Conservation (phyloP, 371 early-diverging fungal genomes). For the Mortierella sp. region DNA sequence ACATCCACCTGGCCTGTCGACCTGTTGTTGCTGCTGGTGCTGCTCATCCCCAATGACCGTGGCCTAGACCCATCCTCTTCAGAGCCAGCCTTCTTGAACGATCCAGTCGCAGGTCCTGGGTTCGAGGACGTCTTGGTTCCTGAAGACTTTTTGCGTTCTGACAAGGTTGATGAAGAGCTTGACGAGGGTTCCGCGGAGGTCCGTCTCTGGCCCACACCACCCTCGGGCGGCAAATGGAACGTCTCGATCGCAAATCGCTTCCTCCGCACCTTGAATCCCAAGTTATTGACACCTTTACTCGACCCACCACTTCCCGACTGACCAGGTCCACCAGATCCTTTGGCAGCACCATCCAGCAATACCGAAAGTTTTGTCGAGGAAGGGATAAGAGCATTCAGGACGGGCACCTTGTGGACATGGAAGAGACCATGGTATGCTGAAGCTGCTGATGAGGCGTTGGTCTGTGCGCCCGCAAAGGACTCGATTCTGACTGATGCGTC, state of each 20-base stretch:
- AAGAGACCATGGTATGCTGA: conserved; percentile 92
- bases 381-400: conserved; percentile 83
- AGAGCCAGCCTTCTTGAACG: conserved; percentile 2
- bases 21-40: neutral
- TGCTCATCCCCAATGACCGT: conserved; percentile 14
- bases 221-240: conserved; percentile 94
- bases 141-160: conserved; percentile 34
- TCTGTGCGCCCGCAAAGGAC: conserved; percentile 87
- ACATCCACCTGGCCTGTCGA: conserved; percentile 31
- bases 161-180: conserved; percentile 24
- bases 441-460: conserved; percentile 63
- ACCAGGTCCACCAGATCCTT: conserved; percentile 49
- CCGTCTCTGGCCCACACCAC: conserved; percentile 81
- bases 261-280: conserved; percentile 89
- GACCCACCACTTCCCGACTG: conserved; percentile 29
- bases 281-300: conserved; percentile 72
- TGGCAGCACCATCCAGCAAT: conserved; percentile 65
- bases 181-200: conserved; percentile 60
- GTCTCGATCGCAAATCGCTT: conserved; percentile 94
- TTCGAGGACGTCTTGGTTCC: neutral
- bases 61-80: conserved; percentile 1
- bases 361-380: conserved; percentile 80
- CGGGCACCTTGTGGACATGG: conserved; percentile 87
- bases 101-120: conserved; percentile 16
- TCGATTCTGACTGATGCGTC: conserved; percentile 93